Conservation (phyloP, 1,139 yeast species). For the Nadsonia commutata region DNA sequence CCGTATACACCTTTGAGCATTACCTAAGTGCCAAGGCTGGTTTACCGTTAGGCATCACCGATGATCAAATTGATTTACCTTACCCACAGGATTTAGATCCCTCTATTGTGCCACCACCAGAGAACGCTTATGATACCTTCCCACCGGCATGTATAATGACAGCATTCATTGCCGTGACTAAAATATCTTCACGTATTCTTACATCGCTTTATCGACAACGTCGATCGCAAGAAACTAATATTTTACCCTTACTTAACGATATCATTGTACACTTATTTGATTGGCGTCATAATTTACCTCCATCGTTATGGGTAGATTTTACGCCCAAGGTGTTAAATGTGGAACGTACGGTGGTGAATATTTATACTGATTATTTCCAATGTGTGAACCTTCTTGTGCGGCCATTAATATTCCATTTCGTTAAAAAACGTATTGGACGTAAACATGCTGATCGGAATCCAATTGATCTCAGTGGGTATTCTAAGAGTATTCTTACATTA, state of each 20-base stretch:
- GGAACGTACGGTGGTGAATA: constrained; percentile 55
- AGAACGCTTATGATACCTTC: constrained; percentile 31
- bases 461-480: constrained; percentile 53
- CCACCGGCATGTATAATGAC: constrained; percentile 64
- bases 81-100: constrained; percentile 41
- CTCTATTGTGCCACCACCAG: constrained; percentile 19
- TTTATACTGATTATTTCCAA: constrained; percentile 77
- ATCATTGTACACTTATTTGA: constrained; percentile 52
- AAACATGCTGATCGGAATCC: constrained; percentile 36
- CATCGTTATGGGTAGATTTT: constrained; percentile 50
- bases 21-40: constrained; percentile 82
- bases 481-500: constrained; percentile 51
- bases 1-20: constrained; percentile 77
- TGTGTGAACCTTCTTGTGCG: constrained; percentile 74
- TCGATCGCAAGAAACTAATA: constrained; percentile 29
- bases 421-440: constrained; percentile 48
- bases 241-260: constrained; percentile 33
- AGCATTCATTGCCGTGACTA: constrained; percentile 69
- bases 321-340: constrained; percentile 34
- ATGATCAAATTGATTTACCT: constrained; percentile 63
- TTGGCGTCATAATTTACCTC: constrained; percentile 59
- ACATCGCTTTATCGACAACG: constrained; percentile 63
- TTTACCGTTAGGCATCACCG: constrained; percentile 62
- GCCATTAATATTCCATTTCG: constrained; percentile 68
- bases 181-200: constrained; percentile 61